Evolutionary conservation across 192 early-diverging fungal species (phyloP), one percentile per base, ranked within the genome.

Genomic region (Rhizoclosmatium globosum): DNA sequence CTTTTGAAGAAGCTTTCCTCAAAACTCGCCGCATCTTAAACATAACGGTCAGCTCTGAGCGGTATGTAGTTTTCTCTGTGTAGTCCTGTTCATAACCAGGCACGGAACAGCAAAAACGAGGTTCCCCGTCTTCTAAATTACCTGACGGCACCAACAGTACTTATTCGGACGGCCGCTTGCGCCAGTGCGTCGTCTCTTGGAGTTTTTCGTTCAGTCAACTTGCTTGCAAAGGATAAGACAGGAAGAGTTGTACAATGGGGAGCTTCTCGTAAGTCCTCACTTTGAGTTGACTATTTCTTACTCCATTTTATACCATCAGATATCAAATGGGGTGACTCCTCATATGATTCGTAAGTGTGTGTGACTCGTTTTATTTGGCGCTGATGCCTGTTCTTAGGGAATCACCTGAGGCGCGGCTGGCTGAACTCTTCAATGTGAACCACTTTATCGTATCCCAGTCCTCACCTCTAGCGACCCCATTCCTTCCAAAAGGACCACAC

Each of bases 371-470:
- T 31, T 31, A 57, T 50, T 44, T 15, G 15, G 17, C 15, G 39
- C 15, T 71, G 1, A 11, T 13, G 11, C 11, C 17, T 19, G 47
- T n/a, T 71, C 6, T 53, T 64, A 46, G 69, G 15, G 69, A 71
- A 71, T 57, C 19, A 44, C 47, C 48, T 61, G 72, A 74, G 61
- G 43, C 59, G n/a, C 82, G 92, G 58, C 81, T 95, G 31, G 87
- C 92, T 0, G 93, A 94, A 77, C 83, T 94, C 13, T 94, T 95
- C 70, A 94, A 95, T 71, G 93, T 94, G 19, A 95, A 95, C 78
- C 93, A 95, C 68, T 92, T 93, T 76, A 94, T 95, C 64, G 86
- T 94, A 2, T 94, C 93, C 1, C 90, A 94, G 82, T 93, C 94
- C 13, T 91, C 87, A 61, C 88, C 91, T 2, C 88, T 89, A 74